Evolutionary conservation across 345 rosid species (phyloP), one percentile per base, ranked within the genome.

Genomic region (Eucalyptus erythrocorys): DNA sequence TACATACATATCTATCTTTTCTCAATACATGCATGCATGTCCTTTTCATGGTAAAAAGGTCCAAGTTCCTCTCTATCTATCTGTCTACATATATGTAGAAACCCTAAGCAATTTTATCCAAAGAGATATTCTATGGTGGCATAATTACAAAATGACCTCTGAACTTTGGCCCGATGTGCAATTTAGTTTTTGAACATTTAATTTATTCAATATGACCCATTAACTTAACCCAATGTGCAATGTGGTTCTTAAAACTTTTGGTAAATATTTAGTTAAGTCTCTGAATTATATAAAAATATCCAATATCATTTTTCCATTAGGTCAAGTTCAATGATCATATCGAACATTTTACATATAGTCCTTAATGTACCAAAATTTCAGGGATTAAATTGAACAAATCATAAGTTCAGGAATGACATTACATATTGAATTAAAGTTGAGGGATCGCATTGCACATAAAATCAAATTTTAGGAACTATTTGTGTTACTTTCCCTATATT

Each of bases 371-470:
- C 10, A 21, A 51, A 51, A 21, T 51, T 51, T 51, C 2, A 21
- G 2, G 57, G 26, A 51, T 51, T 51, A 21, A 51, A 55, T 55
- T 55, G 1, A 55, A 22, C 1, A 55, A 55, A 55, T 55, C 3
- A 10, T 22, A 24, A 55, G 30, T 55, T 55, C 6, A 55, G 0
- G 13, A 24, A 55, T 55, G 61, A 24, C 1, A 24, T 55, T 55
- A 4, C 3, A 22, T 10, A 55, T 24, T 55, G 6, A 24, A 10
- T 55, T 55, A 24, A 9, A 55, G 1, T 55, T 24, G 1, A 0
- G 5, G 1, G 30, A 55, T 22, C 1, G 0, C 61, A 55, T 55
- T 55, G 30, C 13, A 24, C 13, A 55, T 24, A 9, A 26, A 8
- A 21, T 24, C 6, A 55, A 55, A 55, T 3, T 55, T 24, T 55